These are phyloP conservation scores for Adansonia gregorii DNA, from an alignment of 441 rosid genomes.

Conservation along the genomic window DNA sequence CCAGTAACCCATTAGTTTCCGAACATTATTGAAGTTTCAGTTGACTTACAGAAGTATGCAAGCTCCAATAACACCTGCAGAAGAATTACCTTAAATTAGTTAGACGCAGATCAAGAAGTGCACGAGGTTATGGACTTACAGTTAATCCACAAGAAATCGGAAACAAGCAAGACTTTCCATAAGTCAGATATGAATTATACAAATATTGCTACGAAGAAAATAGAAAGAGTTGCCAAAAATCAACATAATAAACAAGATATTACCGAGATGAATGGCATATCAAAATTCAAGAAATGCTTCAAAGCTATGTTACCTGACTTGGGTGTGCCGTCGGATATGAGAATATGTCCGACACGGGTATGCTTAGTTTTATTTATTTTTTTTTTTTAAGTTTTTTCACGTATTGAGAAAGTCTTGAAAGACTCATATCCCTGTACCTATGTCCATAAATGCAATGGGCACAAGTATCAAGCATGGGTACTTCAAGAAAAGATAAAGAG, in stretches of 20 bases:
- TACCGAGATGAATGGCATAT: neutral
- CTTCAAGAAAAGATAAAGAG: neutral
- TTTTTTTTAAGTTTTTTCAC: neutral
- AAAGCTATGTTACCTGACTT: neutral
- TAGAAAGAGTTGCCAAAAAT: neutral
- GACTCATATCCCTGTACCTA: neutral
- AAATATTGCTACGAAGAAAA: neutral
- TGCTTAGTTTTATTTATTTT: neutral
- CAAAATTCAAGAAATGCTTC: neutral
- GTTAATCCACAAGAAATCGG: neutral
- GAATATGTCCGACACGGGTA: neutral
- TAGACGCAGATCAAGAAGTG: neutral
- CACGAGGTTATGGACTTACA: neutral
- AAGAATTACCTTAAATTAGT: slow-evolving; percentile 19
- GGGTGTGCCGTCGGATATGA: neutral
- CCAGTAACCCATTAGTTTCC: neutral
- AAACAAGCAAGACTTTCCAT: neutral
- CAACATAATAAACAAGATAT: neutral
- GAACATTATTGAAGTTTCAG: slow-evolving; percentile 27
- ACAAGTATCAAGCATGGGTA: neutral
- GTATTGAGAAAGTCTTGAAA: too few species aligned
- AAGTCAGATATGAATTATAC: neutral
- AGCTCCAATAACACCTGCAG: slow-evolving; percentile 29
- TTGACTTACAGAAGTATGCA: slow-evolving; percentile 17
- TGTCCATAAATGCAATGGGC: neutral